Percentiles rank a stretch among this genome's conserved stretches.
Evolutionary conservation across 2,329 filamentous ascomycete species (phyloP).

Genomic region (Verticillium longisporum): DNA sequence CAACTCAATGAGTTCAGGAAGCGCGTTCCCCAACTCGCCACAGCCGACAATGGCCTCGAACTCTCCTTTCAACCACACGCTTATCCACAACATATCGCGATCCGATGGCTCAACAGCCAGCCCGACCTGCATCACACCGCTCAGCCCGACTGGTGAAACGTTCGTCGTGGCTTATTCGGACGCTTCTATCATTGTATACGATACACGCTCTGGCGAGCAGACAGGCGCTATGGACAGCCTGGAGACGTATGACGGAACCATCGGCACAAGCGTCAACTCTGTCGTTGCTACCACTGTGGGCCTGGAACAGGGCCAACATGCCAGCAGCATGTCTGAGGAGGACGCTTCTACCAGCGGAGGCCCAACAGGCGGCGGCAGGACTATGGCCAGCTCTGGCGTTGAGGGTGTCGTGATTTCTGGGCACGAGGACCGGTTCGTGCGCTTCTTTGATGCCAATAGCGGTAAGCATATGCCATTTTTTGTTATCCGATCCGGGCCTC

Average conservation of each 20-base stretch:
- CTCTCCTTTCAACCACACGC: conserved; percentile 79
- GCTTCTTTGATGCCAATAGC: conserved; percentile 98
- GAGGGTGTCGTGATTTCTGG: conserved; percentile 94
- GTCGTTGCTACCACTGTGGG: conserved; percentile 82
- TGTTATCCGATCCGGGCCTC: not conserved
- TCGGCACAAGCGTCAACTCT: conserved; percentile 75
- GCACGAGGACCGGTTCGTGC: conserved; percentile 91
- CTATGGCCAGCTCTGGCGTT: conserved; percentile 66
- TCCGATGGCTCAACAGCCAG: conserved; percentile 59
- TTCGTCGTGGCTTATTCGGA: conserved; percentile 94
- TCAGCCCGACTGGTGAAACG: conserved; percentile 74
- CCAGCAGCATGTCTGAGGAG: conserved; percentile 61
- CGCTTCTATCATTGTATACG: conserved; percentile 83
- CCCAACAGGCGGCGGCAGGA: conserved; percentile 65
- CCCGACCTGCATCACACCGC: conserved; percentile 86
- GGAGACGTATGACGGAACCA: conserved; percentile 86
- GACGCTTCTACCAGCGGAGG: conserved; percentile 66
- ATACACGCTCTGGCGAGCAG: conserved; percentile 86
- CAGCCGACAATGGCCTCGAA: conserved; percentile 81
- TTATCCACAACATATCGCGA: conserved; percentile 80
- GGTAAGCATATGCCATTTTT: conserved; percentile 51
- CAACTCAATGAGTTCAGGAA: conserved; percentile 91
- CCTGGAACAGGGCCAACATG: conserved; percentile 62
- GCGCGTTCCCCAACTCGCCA: conserved; percentile 82
- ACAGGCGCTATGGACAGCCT: conserved; percentile 87